Conservation (phyloP, 257 asterid genomes). For the Apocynum venetum region DNA sequence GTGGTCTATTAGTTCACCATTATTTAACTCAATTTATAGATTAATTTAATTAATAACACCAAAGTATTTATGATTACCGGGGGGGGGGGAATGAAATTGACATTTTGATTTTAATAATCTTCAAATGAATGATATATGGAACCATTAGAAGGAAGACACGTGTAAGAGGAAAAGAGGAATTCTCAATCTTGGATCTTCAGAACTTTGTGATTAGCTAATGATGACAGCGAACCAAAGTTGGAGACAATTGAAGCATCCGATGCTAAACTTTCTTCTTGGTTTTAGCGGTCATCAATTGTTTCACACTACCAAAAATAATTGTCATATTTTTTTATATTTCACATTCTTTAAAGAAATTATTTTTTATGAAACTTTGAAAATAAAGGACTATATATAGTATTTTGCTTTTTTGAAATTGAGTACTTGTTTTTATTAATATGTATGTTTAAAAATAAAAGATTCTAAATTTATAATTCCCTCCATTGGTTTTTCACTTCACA, state of each 20-base stretch:
- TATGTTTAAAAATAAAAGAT: too few relatives aligned
- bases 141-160: constrained; percentile 16
- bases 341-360: too few relatives aligned
- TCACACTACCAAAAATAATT: too few relatives aligned
- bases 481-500: too few relatives aligned
- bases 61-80: background rate
- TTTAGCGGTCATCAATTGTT: too few relatives aligned
- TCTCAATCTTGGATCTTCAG: background rate
- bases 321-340: too few relatives aligned
- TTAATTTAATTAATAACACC: background rate
- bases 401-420: too few relatives aligned
- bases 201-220: constrained; percentile 10
- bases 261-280: background rate
- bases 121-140: background rate
- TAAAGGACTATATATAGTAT: too few relatives aligned
- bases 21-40: background rate
- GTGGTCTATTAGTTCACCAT: background rate
- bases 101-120: background rate
- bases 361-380: too few relatives aligned
- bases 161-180: constrained; percentile 1
- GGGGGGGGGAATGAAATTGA: background rate
- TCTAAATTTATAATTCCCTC: too few relatives aligned
- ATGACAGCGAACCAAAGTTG: constrained; percentile 6
- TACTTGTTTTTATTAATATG: too few relatives aligned
- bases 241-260: constrained; percentile 18